A percentile compares a stretch with the other conserved stretches of the same genome.
Evolutionary conservation across 1,139 yeast species (phyloP).

Genomic region (Blastobotrys aristatus): DNA sequence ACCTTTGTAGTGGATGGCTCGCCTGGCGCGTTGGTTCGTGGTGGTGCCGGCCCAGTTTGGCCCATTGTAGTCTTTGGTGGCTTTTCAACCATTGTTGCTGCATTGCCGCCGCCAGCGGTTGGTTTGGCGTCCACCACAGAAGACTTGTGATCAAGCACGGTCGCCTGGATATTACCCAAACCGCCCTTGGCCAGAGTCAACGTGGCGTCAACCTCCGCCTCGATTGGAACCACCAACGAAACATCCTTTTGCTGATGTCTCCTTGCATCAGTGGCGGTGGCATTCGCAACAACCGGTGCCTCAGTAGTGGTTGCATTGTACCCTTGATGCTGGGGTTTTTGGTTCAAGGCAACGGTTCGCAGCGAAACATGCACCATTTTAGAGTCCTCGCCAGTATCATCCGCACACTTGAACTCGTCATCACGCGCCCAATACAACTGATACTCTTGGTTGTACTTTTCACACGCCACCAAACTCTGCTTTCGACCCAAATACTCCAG

Average conservation of each 20-base stretch:
- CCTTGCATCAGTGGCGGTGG: not conserved
- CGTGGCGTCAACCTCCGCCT: not conserved
- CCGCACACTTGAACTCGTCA: not conserved
- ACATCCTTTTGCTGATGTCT: not conserved
- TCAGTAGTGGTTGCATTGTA: not conserved
- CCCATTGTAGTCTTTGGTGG: not conserved
- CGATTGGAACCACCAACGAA: not conserved
- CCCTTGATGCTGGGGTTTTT: not conserved
- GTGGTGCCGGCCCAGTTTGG: too few relatives aligned
- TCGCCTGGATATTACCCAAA: not conserved
- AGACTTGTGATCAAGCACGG: not conserved
- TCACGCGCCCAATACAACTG: conserved; percentile 6
- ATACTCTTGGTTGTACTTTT: conserved; percentile 5
- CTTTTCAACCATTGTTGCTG: not conserved
- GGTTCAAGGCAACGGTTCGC: not conserved
- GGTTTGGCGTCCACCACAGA: not conserved
- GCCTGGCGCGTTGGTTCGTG: too few relatives aligned
- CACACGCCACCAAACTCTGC: conserved; percentile 1
- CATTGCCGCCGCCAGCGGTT: not conserved
- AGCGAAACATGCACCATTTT: not conserved
- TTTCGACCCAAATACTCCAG: not conserved
- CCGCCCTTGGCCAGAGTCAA: not conserved
- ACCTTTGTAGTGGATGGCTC: not conserved
- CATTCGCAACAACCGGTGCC: not conserved
- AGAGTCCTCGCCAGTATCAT: conserved; percentile 3